Conservation (phyloP, 768 basidiomycete species). For the Phanerochaete carnosa region DNA sequence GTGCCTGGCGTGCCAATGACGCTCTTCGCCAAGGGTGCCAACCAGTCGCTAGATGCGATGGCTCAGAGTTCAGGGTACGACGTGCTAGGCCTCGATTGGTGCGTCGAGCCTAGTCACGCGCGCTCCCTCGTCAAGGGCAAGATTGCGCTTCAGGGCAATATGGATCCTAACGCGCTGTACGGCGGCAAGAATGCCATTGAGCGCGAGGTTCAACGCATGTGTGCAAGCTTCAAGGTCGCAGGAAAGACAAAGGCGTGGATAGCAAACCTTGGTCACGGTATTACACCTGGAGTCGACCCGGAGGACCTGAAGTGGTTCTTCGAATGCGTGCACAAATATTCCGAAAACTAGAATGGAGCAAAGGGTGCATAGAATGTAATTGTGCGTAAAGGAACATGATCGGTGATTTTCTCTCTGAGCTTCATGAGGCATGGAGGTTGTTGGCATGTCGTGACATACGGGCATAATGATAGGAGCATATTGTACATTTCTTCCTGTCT, state of each 20-base stretch:
- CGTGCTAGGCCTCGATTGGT: constrained; percentile 91
- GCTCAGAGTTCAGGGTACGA: constrained; percentile 75
- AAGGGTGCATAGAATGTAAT: not conserved
- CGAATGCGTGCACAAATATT: constrained; percentile 85
- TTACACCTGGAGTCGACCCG: constrained; percentile 93
- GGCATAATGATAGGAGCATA: not conserved
- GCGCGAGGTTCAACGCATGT: constrained; percentile 78
- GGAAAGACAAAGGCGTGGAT: constrained; percentile 77
- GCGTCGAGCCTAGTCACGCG: constrained; percentile 72
- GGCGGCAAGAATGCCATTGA: constrained; percentile 88
- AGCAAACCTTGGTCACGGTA: constrained; percentile 94
- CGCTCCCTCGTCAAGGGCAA: constrained; percentile 55
- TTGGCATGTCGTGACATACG: not conserved
- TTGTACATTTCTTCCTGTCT: not conserved
- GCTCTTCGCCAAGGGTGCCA: constrained; percentile 94
- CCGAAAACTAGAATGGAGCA: constrained; percentile 23
- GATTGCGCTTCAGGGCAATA: constrained; percentile 85
- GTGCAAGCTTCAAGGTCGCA: constrained; percentile 63
- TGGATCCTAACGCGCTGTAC: constrained; percentile 86
- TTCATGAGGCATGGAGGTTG: not conserved
- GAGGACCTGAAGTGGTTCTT: constrained; percentile 92
- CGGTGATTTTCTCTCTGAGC: not conserved
- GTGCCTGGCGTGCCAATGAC: constrained; percentile 75
- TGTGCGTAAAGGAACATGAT: not conserved
- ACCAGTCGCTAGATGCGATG: constrained; percentile 60